These are phyloP conservation scores for Scopulariopsis brevicaulis DNA, from an alignment of 2,329 filamentous ascomycete genomes.

Conservation along the genomic window DNA sequence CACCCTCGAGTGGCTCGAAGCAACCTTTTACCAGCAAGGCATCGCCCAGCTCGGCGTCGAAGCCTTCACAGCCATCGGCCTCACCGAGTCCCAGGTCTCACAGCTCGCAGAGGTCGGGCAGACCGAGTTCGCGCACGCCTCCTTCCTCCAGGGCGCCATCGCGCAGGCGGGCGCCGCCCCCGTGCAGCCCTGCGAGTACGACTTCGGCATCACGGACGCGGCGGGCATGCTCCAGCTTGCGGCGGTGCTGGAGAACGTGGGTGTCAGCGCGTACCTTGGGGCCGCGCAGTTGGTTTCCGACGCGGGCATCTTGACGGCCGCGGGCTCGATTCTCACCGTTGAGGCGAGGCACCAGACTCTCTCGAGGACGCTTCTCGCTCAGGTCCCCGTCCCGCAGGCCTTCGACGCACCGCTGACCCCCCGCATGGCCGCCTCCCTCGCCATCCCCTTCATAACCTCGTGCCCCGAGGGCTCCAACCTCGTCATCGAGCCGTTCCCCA, in stretches of 20 bases:
- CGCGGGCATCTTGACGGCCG: conserved; percentile 49
- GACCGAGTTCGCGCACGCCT: conserved; percentile 42
- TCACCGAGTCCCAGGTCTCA: conserved; percentile 14
- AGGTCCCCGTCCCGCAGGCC: conserved; percentile 51
- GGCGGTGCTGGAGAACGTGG: conserved; percentile 59
- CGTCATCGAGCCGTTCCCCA: conserved; percentile 51
- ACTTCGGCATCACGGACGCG: conserved; percentile 58
- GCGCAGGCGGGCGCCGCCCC: conserved; percentile 51
- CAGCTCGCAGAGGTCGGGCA: conserved; percentile 50
- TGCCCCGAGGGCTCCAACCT: conserved; percentile 56
- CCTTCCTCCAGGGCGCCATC: conserved; percentile 39
- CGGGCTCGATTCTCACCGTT: conserved; percentile 60
- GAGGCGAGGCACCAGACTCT: conserved; percentile 66
- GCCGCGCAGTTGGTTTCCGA: conserved; percentile 54
- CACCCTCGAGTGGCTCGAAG: conserved; percentile 65
- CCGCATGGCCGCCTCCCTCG: conserved; percentile 61
- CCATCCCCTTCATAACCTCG: conserved; percentile 58
- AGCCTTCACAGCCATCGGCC: conserved; percentile 47
- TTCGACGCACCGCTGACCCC: conserved; percentile 61
- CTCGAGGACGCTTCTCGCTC: conserved; percentile 48
- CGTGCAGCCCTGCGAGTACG: conserved; percentile 59
- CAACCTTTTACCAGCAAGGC: conserved; percentile 60
- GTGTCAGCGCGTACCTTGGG: conserved; percentile 63
- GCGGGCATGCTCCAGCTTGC: conserved; percentile 58
- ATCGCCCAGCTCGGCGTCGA: conserved; percentile 54